A percentile compares a stretch with the other conserved stretches of the same genome.
phyloP scores from a whole-genome alignment of 1,284 basidiomycete species.

The Cronartium quercuum region DNA sequence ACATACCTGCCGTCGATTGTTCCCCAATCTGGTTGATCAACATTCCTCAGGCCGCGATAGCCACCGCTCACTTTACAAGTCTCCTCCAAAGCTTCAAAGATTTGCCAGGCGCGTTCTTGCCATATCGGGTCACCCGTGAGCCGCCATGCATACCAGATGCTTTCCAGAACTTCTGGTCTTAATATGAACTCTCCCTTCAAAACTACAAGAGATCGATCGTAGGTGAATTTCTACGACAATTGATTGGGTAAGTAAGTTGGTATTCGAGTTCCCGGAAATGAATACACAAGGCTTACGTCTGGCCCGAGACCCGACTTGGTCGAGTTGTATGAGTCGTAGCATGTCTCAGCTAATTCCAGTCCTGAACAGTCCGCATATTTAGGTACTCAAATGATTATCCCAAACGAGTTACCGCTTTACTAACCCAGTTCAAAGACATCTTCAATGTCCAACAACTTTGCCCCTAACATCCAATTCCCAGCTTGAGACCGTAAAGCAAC shows the following conservation, averaged over 20 bases:
- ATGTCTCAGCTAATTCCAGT: conserved; percentile 28
- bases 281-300: conserved; percentile 1
- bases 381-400: not conserved
- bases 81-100: conserved; percentile 22
- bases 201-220: not conserved
- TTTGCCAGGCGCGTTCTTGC: conserved; percentile 47
- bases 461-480: conserved; percentile 35
- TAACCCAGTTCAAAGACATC: conserved; percentile 15
- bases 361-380: not conserved
- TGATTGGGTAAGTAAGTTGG: no score
- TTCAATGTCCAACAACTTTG: conserved; percentile 15
- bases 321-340: conserved; percentile 13
- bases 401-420: not conserved
- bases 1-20: conserved; percentile 8
- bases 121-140: conserved; percentile 63
- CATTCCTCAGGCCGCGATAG: not conserved
- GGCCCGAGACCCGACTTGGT: not conserved
- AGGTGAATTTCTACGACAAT: not conserved
- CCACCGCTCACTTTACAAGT: conserved; percentile 14
- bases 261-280: not conserved
- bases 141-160: conserved; percentile 64
- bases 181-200: not conserved
- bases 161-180: conserved; percentile 59
- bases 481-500: not conserved
- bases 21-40: not conserved